Conservation (phyloP, 441 rosid genomes). For the Pelargonium myrrhifolium region DNA sequence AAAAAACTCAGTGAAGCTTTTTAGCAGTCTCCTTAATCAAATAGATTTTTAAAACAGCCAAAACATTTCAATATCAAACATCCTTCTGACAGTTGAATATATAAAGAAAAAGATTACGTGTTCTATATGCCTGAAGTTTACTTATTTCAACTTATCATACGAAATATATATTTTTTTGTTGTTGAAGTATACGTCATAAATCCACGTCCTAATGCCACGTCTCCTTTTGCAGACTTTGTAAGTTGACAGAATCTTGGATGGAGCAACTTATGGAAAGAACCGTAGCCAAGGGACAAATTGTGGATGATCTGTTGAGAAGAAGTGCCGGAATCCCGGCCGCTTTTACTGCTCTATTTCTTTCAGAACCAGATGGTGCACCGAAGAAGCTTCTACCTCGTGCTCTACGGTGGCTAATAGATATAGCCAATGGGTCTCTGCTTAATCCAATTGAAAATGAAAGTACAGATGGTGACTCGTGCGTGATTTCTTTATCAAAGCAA, state of each 20-base stretch:
- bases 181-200: constrained; percentile 6
- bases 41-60: too few species aligned
- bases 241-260: constrained; percentile 91
- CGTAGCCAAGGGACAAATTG: constrained; percentile 76
- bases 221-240: constrained; percentile 58
- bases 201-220: constrained; percentile 16
- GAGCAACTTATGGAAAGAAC: constrained; percentile 92
- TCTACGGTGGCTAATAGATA: constrained; percentile 73
- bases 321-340: constrained; percentile 99
- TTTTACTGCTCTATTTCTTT: constrained; percentile 81
- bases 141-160: constrained; percentile 3
- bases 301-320: constrained; percentile 88
- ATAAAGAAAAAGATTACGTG: neutral
- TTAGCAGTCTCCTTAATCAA: too few species aligned
- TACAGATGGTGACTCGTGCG: constrained; percentile 22
- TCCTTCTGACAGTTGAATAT: neutral
- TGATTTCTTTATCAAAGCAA: constrained; percentile 20
- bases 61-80: too few species aligned
- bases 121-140: neutral
- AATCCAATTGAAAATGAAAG: constrained; percentile 26
- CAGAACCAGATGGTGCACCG: constrained; percentile 93
- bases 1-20: too few species aligned
- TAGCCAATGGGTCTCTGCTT: constrained; percentile 55
- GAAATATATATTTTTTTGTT: constrained; percentile 11
- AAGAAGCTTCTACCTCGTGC: constrained; percentile 92